These are phyloP conservation scores for Moesziomyces antarcticus DNA, from an alignment of 1,284 basidiomycete species.

Conservation along the genomic window DNA sequence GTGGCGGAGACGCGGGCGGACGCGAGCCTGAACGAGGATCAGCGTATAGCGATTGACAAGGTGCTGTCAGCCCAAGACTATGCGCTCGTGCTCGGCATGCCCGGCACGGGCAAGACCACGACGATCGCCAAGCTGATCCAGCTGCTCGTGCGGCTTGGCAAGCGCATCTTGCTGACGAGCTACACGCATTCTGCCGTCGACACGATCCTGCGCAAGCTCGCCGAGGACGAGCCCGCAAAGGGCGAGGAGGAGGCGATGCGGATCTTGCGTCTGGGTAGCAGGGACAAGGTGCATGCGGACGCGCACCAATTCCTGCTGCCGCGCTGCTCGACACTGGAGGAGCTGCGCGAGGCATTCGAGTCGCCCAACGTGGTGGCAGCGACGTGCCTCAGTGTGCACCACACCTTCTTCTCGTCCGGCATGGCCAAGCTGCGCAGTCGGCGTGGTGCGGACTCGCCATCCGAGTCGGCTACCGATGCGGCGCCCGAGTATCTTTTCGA, in stretches of 20 bases:
- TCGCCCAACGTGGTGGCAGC: constrained; percentile 92
- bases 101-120: constrained; percentile 97
- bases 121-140: constrained; percentile 89
- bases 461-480: neutral
- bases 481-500: constrained; percentile 78
- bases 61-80: constrained; percentile 87
- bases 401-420: constrained; percentile 77
- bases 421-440: constrained; percentile 69
- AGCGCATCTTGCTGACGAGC: constrained; percentile 86
- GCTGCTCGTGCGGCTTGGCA: constrained; percentile 80
- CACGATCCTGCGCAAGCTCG: constrained; percentile 83
- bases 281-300: constrained; percentile 79
- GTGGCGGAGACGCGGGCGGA: constrained; percentile 12
- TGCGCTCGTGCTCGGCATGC: constrained; percentile 93
- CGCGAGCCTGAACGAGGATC: constrained; percentile 77
- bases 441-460: neutral
- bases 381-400: constrained; percentile 90
- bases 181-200: constrained; percentile 99
- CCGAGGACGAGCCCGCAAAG: constrained; percentile 73
- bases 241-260: constrained; percentile 16
- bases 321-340: constrained; percentile 69
- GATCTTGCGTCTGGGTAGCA: constrained; percentile 86
- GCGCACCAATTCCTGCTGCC: constrained; percentile 76
- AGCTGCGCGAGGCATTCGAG: constrained; percentile 78
- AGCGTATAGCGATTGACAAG: constrained; percentile 78